Base-by-base conservation (phyloP, 2,329 filamentous ascomycete species). In the Colletotrichum eleusines region DNA sequence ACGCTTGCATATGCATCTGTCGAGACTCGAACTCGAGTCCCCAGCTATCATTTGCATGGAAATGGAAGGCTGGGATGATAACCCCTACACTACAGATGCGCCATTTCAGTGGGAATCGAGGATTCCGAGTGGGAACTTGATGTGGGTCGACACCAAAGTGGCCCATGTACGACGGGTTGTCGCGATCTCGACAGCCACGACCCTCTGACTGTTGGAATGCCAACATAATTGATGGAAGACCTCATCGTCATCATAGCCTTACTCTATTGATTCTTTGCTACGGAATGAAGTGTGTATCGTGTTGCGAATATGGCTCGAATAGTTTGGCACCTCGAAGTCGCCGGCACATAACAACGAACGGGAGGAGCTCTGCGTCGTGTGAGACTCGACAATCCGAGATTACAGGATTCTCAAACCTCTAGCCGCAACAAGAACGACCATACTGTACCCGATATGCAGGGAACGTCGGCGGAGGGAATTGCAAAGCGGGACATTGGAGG, bases 51-150 rank as follows among this genome's bases (percentile, higher is more conserved):
- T 16, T 46, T 33, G 16, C 6, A 3, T 8, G 3, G 20, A 9
- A 46, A 46, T 69, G 67, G 67, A 69, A 69, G 67, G 67, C 67
- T 66, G 55, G 67, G 67, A 69, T 69, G 67, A 69, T 69, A 66
- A 69, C 67, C 67, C 42, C 67, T 69, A 69, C 67, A 67, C 63
- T 70, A 67, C 64, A 46, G 58, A 66, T 66, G 67, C 63, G 54
- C 14, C n/a, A 38, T 14, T 16, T 23, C 6, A n/a, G 5, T 12
- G 16, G 23, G 53, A 57, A 57, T 5, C n/a, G 5, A 1, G 14
- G n/a, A 5, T 33, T 54, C 28, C 12, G 12, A 57, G 53, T 40
- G 53, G 33, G n/a, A 35, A 26, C 1, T 8, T 38, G n/a, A 1
- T 9, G 33, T 57, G 53, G 51, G 31, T 23, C 20, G 0, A 5